Evolutionary conservation across 768 basidiomycete genomes (phyloP).

Genomic region (Cyclocybe cylindracea): DNA sequence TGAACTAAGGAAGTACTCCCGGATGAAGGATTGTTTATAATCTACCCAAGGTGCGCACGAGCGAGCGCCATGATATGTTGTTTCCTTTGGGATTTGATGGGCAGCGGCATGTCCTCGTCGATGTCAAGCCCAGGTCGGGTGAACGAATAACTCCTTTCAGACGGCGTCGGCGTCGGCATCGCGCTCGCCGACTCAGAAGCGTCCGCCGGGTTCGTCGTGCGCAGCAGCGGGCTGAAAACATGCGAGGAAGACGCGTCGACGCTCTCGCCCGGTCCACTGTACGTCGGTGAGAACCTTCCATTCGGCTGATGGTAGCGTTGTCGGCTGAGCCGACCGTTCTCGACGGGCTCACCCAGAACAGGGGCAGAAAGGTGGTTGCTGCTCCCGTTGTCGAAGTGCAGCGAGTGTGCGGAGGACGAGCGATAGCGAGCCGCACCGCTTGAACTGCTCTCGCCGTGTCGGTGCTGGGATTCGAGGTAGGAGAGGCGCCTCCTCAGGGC

Average conservation of each 20-base stretch:
- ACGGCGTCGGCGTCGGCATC: constrained; percentile 7
- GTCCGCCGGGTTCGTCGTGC: too few species aligned
- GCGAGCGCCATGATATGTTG: constrained; percentile 19
- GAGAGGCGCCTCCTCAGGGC: constrained; percentile 21
- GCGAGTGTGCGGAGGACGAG: background rate
- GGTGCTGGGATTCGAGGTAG: constrained; percentile 20
- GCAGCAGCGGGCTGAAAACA: too few species aligned
- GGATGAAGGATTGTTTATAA: background rate
- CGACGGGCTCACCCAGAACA: background rate
- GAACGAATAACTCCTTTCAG: constrained; percentile 8
- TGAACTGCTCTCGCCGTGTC: background rate
- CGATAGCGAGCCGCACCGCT: background rate
- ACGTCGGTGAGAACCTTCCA: background rate
- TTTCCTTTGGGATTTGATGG: constrained; percentile 25
- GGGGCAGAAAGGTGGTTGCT: background rate
- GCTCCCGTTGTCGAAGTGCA: background rate
- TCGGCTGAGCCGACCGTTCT: background rate
- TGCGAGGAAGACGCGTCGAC: too few species aligned
- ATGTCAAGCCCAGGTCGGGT: constrained; percentile 3
- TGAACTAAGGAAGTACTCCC: too few species aligned
- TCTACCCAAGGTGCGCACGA: constrained; percentile 8
- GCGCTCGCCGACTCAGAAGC: background rate
- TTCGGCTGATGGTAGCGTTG: background rate
- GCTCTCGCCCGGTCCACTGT: too few species aligned
- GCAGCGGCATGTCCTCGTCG: constrained; percentile 18